Evolutionary conservation across 2,329 filamentous ascomycete genomes (phyloP).

Genomic region (Colletotrichum sp.): DNA sequence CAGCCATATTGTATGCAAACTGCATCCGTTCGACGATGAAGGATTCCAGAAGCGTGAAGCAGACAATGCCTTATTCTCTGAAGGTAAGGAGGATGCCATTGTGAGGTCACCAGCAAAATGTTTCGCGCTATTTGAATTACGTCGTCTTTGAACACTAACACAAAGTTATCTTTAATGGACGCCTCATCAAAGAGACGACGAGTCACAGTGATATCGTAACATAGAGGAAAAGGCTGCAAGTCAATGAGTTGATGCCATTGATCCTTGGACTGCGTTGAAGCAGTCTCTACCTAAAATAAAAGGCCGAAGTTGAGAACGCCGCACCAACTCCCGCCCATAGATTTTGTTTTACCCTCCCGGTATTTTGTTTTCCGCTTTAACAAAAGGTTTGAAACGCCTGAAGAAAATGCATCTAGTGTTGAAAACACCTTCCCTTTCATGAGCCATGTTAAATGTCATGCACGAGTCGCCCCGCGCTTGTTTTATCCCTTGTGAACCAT

Average conservation of each 20-base stretch:
- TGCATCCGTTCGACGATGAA: background rate
- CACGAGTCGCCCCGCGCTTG: conserved; percentile 6
- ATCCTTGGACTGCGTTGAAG: conserved; percentile 18
- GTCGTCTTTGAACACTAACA: background rate
- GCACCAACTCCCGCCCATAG: conserved; percentile 26
- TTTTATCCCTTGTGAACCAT: conserved; percentile 16
- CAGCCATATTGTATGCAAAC: background rate
- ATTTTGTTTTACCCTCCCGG: conserved; percentile 16
- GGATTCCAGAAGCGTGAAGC: background rate
- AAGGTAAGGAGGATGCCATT: background rate
- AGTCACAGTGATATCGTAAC: background rate
- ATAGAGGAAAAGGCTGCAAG: background rate
- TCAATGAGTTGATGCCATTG: conserved; percentile 19
- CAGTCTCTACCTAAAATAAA: conserved; percentile 16
- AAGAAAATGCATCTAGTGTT: conserved; percentile 35
- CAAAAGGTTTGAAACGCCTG: conserved; percentile 35
- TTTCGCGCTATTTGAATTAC: background rate
- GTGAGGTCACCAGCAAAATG: background rate
- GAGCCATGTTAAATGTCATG: conserved; percentile 23
- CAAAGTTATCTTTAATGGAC: background rate
- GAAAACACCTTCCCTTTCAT: conserved; percentile 23
- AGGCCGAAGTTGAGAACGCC: conserved; percentile 27
- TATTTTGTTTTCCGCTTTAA: conserved; percentile 15
- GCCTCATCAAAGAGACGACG: background rate
- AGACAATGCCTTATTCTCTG: background rate